phyloP scores from a whole-genome alignment of 208 protist genomes.

The Acanthamoeba healyi region DNA sequence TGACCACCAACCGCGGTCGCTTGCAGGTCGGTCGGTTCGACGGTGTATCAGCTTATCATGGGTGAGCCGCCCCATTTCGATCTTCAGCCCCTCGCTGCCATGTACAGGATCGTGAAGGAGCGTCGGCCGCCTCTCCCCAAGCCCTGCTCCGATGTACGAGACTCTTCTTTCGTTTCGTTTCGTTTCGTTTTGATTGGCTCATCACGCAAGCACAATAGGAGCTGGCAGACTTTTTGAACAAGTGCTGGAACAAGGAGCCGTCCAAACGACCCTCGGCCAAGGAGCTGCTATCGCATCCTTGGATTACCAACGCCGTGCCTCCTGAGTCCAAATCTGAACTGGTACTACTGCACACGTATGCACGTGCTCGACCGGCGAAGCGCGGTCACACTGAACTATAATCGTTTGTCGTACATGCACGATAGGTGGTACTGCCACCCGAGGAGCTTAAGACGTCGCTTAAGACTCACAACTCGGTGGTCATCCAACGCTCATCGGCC shows the following conservation, averaged over 20 bases:
- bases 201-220: neutral
- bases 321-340: neutral
- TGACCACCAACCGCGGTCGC: neutral
- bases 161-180: neutral
- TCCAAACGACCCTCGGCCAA: slow-evolving; percentile 85
- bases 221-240: slow-evolving; percentile 88
- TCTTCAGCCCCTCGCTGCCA: slow-evolving; percentile 91
- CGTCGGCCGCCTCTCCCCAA: slow-evolving; percentile 91
- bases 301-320: slow-evolving; percentile 56
- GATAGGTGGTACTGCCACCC: neutral
- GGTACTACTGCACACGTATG: neutral
- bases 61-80: slow-evolving; percentile 94
- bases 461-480: slow-evolving; percentile 60
- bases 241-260: slow-evolving; percentile 92
- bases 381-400: no score
- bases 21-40: slow-evolving; percentile 88
- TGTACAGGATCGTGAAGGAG: slow-evolving; percentile 93
- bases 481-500: neutral
- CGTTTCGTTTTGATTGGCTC: neutral
- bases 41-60: slow-evolving; percentile 94
- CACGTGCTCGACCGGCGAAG: no score
- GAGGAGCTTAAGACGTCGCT: slow-evolving; percentile 44
- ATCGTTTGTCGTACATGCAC: no score
- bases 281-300: slow-evolving; percentile 89
- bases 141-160: slow-evolving; percentile 81